phyloP scores from a whole-genome alignment of 176 grass and related monocot species.

The Oryza australiensis region DNA sequence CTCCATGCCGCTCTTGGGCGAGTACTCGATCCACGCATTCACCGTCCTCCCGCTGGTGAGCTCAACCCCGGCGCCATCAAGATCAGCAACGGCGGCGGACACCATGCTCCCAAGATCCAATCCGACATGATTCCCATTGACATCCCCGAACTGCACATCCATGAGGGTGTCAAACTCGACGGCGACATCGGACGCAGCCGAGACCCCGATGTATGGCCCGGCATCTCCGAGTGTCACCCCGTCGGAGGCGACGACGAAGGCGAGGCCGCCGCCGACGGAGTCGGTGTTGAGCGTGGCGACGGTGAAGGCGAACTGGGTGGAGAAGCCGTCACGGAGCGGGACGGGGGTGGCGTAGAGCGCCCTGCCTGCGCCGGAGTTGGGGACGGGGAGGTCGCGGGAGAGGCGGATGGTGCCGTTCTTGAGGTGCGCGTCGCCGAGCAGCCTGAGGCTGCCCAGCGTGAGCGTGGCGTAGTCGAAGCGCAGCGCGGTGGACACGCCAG shows the following conservation, averaged over 20 bases:
- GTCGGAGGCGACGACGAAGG: conserved; percentile 70
- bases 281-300: conserved; percentile 60
- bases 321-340: conserved; percentile 54
- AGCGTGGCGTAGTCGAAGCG: conserved; percentile 84
- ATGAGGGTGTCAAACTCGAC: conserved; percentile 92
- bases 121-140: conserved; percentile 78
- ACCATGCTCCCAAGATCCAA: conserved; percentile 80
- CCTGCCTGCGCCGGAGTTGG: conserved; percentile 63
- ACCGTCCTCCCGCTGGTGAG: conserved; percentile 62
- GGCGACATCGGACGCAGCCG: conserved; percentile 37
- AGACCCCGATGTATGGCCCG: conserved; percentile 61
- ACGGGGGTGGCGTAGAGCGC: conserved; percentile 69
- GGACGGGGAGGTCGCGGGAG: conserved; percentile 74
- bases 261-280: conserved; percentile 81
- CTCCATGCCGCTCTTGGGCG: conserved; percentile 24
- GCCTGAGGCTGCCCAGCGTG: conserved; percentile 59
- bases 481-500: background rate
- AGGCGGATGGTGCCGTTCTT: conserved; percentile 91
- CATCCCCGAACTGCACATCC: conserved; percentile 79
- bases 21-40: conserved; percentile 88
- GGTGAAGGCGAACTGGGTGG: conserved; percentile 88
- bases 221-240: conserved; percentile 50
- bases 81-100: conserved; percentile 58
- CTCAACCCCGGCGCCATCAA: conserved; percentile 44
- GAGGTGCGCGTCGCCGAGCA: conserved; percentile 92